Evolutionary conservation across 352 stramenopile genomes (phyloP).

Genomic region (Elongisporangium anandrum): DNA sequence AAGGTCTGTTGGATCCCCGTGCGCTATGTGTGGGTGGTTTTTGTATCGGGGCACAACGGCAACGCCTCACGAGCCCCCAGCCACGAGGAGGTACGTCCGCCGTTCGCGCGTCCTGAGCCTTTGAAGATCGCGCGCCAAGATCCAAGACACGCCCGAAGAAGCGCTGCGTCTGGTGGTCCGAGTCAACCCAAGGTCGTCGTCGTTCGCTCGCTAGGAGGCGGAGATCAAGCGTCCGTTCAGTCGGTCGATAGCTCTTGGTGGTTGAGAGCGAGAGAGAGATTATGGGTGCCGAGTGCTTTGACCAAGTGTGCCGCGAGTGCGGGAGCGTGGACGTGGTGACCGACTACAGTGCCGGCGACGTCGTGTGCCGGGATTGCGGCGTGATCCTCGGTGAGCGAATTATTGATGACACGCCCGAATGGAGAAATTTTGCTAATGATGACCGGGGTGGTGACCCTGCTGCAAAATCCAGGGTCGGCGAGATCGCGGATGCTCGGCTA

Average conservation of each 20-base stretch:
- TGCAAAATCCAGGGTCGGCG: constrained; percentile 80
- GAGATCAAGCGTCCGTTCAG: not conserved
- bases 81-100: not conserved
- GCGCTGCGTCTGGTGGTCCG: not conserved
- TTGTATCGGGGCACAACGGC: not conserved
- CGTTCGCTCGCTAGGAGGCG: not conserved
- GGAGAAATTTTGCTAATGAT: constrained; percentile 86
- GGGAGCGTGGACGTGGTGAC: constrained; percentile 76
- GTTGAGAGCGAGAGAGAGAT: not conserved
- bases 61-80: not conserved
- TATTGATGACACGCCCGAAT: constrained; percentile 86
- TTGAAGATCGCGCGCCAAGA: not conserved
- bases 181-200: not conserved
- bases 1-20: not conserved
- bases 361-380: constrained; percentile 77
- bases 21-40: not conserved
- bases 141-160: not conserved
- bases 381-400: constrained; percentile 86
- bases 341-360: constrained; percentile 73
- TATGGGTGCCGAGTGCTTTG: constrained; percentile 60
- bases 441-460: constrained; percentile 70
- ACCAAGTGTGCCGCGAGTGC: constrained; percentile 56
- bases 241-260: too few species aligned
- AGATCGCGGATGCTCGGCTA: constrained; percentile 55
- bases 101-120: not conserved